Base-by-base conservation (phyloP, 2,329 filamentous ascomycete species). In the Colletotrichum tofieldiae region DNA sequence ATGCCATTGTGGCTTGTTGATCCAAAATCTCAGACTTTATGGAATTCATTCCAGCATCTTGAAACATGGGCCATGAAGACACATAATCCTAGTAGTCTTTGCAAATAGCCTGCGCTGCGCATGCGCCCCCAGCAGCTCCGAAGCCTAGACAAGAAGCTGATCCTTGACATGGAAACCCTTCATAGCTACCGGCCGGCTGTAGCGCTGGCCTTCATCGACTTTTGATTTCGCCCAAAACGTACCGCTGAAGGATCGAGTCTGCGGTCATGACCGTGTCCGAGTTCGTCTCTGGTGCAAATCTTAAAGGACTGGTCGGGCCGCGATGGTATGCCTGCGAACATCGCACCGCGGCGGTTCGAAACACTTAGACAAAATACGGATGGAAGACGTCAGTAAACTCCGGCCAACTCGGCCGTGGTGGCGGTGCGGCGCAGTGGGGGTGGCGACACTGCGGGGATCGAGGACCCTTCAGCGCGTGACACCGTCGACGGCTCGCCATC, bases 331-430 rank as follows among this genome's bases (percentile, higher is more conserved):
- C 12, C 6, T 18, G 29, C 29, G 29, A 51, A 12, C 45, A 23
- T 11, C 43, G 23, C 39, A 29, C 20, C 32, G 14, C 7, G 14
- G 20, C 47, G 39, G 41, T n/a, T 61, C 43, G n/a, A 45, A 61
- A 37, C 20, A 20, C 23, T 32, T 16, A n/a, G 18, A 18, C 9
- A 3, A 43, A 64, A 9, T 43, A 39, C 37, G 61, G 49, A 55
- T 64, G 49, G 49, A 64, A 64, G 61, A 64, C 49, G 61, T 64
- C 61, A 64, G 61, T 41, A 56, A 56, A 45, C 51, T n/a, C 39
- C 62, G 49, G 62, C 35, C 62, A 14, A 37, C 23, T 56, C 26
- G 63, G 52, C 51, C 63, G 60, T 29, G 61, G 61, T 64, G 61
- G 61, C 61, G 61, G 61, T 64, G 61, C 61, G 49, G 49, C 49